These are phyloP conservation scores for Lactifluus pinguis DNA, from an alignment of 768 basidiomycete species.

Conservation along the genomic window DNA sequence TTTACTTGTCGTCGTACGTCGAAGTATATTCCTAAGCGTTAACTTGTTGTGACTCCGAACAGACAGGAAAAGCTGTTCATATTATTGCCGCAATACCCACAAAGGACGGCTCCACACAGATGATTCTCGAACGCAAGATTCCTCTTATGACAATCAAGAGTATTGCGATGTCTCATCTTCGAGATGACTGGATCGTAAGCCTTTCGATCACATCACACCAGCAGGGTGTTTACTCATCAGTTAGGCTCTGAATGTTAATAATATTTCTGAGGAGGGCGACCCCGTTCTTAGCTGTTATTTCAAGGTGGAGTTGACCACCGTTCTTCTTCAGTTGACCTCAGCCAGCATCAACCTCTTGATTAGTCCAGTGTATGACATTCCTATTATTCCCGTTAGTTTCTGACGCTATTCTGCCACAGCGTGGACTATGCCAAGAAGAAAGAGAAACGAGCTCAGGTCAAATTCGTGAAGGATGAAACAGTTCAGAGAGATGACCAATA, in stretches of 20 bases:
- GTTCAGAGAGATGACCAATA: constrained; percentile 72
- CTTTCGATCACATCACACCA: not conserved
- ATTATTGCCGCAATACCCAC: constrained; percentile 48
- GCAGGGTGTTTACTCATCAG: not conserved
- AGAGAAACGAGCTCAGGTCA: constrained; percentile 84
- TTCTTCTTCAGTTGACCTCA: constrained; percentile 73
- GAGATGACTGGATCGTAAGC: constrained; percentile 92
- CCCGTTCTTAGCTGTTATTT: constrained; percentile 85
- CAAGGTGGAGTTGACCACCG: constrained; percentile 89
- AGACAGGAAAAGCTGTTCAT: constrained; percentile 84
- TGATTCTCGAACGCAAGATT: constrained; percentile 76
- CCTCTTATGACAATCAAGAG: constrained; percentile 80
- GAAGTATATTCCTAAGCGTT: not conserved
- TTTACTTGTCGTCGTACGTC: constrained; percentile 77
- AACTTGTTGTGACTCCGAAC: not conserved
- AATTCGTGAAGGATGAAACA: constrained; percentile 84
- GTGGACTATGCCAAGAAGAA: constrained; percentile 94
- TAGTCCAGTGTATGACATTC: constrained; percentile 57
- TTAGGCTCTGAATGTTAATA: constrained; percentile 68
- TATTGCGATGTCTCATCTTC: constrained; percentile 77
- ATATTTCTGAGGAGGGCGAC: constrained; percentile 84
- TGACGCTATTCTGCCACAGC: constrained; percentile 32
- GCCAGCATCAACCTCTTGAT: constrained; percentile 66
- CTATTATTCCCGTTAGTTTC: not conserved
- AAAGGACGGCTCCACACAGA: constrained; percentile 53